Evolutionary conservation across 345 rosid species (phyloP).

Genomic region (Microthlaspi erraticum): DNA sequence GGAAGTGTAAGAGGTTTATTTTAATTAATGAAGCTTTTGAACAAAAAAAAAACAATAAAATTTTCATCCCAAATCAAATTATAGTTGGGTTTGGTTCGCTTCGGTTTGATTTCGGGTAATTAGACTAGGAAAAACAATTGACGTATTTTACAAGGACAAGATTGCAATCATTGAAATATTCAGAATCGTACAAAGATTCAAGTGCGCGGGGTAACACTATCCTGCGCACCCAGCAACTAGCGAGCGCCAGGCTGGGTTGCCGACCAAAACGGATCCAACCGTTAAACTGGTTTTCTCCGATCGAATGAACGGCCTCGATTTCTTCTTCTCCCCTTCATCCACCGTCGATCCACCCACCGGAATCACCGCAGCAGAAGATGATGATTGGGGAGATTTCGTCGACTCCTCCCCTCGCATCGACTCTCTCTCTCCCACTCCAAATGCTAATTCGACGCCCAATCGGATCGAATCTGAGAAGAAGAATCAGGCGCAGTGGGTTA

Average conservation of each 20-base stretch:
- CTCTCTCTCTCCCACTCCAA: conserved; percentile 34
- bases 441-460: conserved; percentile 40
- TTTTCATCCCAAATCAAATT: too few species aligned
- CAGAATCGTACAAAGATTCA: conserved; percentile 21
- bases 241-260: conserved; percentile 39
- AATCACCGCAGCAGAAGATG: conserved; percentile 48
- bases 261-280: conserved; percentile 45
- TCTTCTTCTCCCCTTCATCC: conserved; percentile 38
- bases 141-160: background rate
- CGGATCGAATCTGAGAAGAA: conserved; percentile 42
- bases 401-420: conserved; percentile 37
- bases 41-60: too few species aligned
- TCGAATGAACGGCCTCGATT: conserved; percentile 49
- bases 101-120: too few species aligned
- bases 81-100: too few species aligned
- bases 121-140: background rate
- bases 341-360: conserved; percentile 3
- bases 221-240: conserved; percentile 42
- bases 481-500: conserved; percentile 45
- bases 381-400: conserved; percentile 87
- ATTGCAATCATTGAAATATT: conserved; percentile 10
- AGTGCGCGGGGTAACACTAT: conserved; percentile 44
- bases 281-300: conserved; percentile 26
- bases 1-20: too few species aligned
- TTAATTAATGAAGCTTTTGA: too few species aligned